Base-by-base conservation (phyloP, 208 protist genomes). In the Acanthamoeba rhysodes region DNA sequence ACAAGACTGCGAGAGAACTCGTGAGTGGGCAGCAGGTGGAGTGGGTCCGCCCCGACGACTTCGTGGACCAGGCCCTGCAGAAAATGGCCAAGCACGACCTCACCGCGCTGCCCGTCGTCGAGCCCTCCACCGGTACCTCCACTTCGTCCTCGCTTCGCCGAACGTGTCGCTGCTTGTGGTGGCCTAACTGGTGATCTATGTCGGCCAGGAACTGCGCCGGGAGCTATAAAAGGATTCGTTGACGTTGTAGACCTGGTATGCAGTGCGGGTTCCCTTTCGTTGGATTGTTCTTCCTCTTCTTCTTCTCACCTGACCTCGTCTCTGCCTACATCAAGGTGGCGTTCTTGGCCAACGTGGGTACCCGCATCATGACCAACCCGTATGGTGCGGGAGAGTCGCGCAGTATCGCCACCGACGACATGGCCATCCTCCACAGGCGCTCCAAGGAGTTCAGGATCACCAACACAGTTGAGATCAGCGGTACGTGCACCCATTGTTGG, bases 21-120 rank as follows among this genome's bases (percentile, higher is more conserved):
- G 27, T 87, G 22, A 29, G 32, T 1, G 78, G 78, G 7, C 78
- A 87, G 45, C 7, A 37, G 78, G n/a, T 87, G 14, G 78, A 53
- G 27, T 87, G 45, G 37, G 27, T 87, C 7, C 22, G 78, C 12
- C 78, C 78, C 16, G 78, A 87, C 27, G 78, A 53, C 48, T 6
- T 87, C 22, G 78, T 87, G 22, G 78, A 87, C 78, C 78, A 87
- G 78, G 78, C 78, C 50, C 10, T 87, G 4, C 78, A 87, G n/a
- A 87, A 62, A 27, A 87, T 87, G 78, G 27, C 50, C 20, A 87
- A 87, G 48, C 10, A 37, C 10, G 78, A 87, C 24, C 78, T 87
- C 45, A 62, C 78, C 45, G 37, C 78, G 9, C 78, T 87, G 14
- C 78, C 78, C 9, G 78, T 87, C 20, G 29, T 87, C 1, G 78